Percentiles rank a stretch among this genome's conserved stretches.
Evolutionary conservation across 2,329 filamentous ascomycete species (phyloP).

Genomic region (Lizonia empirigonia): DNA sequence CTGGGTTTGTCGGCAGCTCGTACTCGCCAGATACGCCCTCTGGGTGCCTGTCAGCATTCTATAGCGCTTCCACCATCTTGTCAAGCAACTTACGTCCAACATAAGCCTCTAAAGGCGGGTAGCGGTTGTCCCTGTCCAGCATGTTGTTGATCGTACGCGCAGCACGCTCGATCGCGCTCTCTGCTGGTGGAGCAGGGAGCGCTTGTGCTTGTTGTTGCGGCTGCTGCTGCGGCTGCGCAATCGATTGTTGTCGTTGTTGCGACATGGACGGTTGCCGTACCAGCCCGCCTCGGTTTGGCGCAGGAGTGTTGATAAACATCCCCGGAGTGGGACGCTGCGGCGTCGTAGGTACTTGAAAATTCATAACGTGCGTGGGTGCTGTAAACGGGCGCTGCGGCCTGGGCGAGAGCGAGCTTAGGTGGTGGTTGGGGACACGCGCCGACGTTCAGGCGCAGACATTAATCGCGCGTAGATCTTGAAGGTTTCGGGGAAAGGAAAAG

Average conservation of each 20-base stretch:
- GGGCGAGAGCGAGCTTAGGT: constrained; percentile 32
- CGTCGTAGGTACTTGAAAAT: constrained; percentile 49
- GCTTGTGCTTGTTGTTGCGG: constrained; percentile 29
- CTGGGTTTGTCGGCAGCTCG: constrained; percentile 69
- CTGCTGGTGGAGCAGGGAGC: constrained; percentile 29
- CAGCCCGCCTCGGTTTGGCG: constrained; percentile 49
- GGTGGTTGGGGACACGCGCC: constrained; percentile 40
- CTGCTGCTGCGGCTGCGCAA: constrained; percentile 34
- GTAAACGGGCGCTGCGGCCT: constrained; percentile 27
- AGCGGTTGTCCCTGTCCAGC: constrained; percentile 76
- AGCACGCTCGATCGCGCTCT: constrained; percentile 75
- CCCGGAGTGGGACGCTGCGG: constrained; percentile 76
- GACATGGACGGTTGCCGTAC: constrained; percentile 32
- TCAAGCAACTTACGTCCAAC: constrained; percentile 71
- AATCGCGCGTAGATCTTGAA: constrained; percentile 26
- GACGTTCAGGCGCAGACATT: constrained; percentile 34
- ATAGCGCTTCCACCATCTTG: not conserved
- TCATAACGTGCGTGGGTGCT: constrained; percentile 30
- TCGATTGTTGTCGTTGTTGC: constrained; percentile 28
- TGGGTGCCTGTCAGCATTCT: constrained; percentile 51
- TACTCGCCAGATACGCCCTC: constrained; percentile 93
- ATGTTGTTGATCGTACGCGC: constrained; percentile 82
- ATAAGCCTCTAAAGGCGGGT: constrained; percentile 88
- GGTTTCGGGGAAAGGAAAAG: constrained; percentile 19
- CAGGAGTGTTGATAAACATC: constrained; percentile 77